Percentiles rank a stretch among this genome's conserved stretches.
Conservation (phyloP, 176 grass and related monocot genomes). For the Musa schizocarpa region DNA sequence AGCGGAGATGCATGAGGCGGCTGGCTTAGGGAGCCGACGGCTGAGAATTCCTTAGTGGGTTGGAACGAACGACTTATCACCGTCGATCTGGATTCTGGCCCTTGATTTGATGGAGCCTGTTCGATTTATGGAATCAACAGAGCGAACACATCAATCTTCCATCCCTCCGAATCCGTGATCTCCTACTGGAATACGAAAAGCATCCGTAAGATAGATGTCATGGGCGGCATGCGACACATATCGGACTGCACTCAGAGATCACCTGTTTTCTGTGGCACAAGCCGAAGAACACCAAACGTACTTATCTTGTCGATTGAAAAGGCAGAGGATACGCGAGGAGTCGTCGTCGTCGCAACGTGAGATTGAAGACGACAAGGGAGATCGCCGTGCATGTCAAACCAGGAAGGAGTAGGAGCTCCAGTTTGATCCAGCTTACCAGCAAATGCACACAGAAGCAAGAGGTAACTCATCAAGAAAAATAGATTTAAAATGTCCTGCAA, state of each 20-base stretch:
- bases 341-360: slow-evolving; percentile 2
- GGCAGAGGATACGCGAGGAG: background rate
- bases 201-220: slow-evolving; percentile 33
- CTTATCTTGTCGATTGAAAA: slow-evolving; percentile 4
- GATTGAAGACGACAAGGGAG: slow-evolving; percentile 18
- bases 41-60: too few relatives aligned
- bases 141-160: too few relatives aligned
- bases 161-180: too few relatives aligned
- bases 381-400: slow-evolving; percentile 11
- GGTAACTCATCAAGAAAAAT: too few relatives aligned
- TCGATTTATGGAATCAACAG: too few relatives aligned
- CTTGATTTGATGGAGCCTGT: too few relatives aligned
- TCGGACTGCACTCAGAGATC: slow-evolving; percentile 5
- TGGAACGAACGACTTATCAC: too few relatives aligned
- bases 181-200: background rate
- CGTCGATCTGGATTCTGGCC: too few relatives aligned
- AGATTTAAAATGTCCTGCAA: too few relatives aligned
- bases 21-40: too few relatives aligned
- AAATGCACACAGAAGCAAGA: too few relatives aligned
- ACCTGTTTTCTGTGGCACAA: slow-evolving; percentile 21
- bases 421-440: background rate
- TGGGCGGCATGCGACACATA: slow-evolving; percentile 8
- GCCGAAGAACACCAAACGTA: slow-evolving; percentile 28
- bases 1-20: too few relatives aligned
- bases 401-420: background rate